Percentiles rank a stretch among this genome's conserved stretches.
These are phyloP conservation scores for Talaromyces rugulosus DNA, from an alignment of 2,329 filamentous ascomycete genomes.

Conservation along the genomic window DNA sequence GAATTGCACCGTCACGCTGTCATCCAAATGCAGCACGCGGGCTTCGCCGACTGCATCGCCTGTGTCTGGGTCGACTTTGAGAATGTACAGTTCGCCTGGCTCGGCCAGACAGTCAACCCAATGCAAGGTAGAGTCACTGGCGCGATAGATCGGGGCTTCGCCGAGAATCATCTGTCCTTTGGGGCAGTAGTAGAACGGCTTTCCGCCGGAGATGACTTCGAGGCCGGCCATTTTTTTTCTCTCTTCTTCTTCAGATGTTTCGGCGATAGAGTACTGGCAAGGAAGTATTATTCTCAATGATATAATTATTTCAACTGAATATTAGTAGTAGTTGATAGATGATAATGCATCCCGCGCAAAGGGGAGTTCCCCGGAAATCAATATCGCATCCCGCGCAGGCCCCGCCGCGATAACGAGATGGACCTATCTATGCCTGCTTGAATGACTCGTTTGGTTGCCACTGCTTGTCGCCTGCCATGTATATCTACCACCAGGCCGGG, in stretches of 20 bases:
- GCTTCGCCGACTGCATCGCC: conserved; percentile 23
- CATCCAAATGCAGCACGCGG: conserved; percentile 25
- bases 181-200: conserved; percentile 16
- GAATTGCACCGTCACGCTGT: conserved; percentile 32
- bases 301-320: too few species aligned
- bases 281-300: background rate
- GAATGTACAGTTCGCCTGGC: conserved; percentile 30
- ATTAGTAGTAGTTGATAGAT: too few species aligned
- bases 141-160: conserved; percentile 28
- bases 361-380: background rate
- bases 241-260: too few species aligned
- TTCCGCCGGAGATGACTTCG: conserved; percentile 15
- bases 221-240: conserved; percentile 8
- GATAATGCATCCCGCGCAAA: background rate
- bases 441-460: background rate
- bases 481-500: background rate
- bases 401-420: background rate
- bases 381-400: conserved; percentile 1
- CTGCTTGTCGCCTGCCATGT: background rate
- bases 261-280: background rate
- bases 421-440: background rate
- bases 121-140: conserved; percentile 28
- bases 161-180: conserved; percentile 25
- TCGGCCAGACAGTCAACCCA: conserved; percentile 29
- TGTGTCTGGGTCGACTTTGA: conserved; percentile 28